phyloP scores from a whole-genome alignment of 805 yeast genomes.

The Wickerhamiella siamensis region DNA sequence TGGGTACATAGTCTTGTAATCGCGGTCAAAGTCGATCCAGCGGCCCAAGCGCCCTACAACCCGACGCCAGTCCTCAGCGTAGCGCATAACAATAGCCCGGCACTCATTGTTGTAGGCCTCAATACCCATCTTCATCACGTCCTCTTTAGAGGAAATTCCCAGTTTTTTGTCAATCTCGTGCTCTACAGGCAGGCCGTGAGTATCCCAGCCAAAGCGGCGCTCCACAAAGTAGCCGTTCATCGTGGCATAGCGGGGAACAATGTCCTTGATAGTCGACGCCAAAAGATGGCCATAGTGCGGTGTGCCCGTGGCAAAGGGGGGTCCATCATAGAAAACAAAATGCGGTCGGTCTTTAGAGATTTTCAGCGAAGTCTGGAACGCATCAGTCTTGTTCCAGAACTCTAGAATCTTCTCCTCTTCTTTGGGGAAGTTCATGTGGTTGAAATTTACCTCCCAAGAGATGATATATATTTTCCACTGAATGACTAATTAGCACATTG shows the following conservation, averaged over 20 bases:
- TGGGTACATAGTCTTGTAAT: slow-evolving; percentile 92
- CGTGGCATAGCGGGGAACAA: slow-evolving; percentile 93
- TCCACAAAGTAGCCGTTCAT: slow-evolving; percentile 95
- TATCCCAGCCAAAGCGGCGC: slow-evolving; percentile 99
- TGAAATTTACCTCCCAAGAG: not conserved
- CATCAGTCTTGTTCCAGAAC: slow-evolving; percentile 82
- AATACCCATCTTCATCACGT: slow-evolving; percentile 86
- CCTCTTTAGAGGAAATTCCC: slow-evolving; percentile 85
- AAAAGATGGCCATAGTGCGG: slow-evolving; percentile 98
- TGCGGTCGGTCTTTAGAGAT: slow-evolving; percentile 73
- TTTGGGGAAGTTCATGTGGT: slow-evolving; percentile 46
- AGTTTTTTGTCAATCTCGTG: slow-evolving; percentile 97
- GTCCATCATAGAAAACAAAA: slow-evolving; percentile 94
- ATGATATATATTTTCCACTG: not conserved
- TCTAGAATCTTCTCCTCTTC: slow-evolving; percentile 76
- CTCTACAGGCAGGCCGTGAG: slow-evolving; percentile 97
- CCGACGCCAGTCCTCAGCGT: slow-evolving; percentile 86
- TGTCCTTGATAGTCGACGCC: slow-evolving; percentile 94
- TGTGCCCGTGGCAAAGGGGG: slow-evolving; percentile 98
- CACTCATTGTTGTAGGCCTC: slow-evolving; percentile 90
- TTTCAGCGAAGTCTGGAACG: slow-evolving; percentile 78
- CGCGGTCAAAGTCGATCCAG: slow-evolving; percentile 99
- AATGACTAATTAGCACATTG: not conserved
- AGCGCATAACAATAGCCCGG: slow-evolving; percentile 93
- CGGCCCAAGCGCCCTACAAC: slow-evolving; percentile 92